Percentiles rank a stretch among this genome's conserved stretches.
Evolutionary conservation across 139 green algal genomes (phyloP).

Genomic region (Auxenochlorella pyrenoidosa): DNA sequence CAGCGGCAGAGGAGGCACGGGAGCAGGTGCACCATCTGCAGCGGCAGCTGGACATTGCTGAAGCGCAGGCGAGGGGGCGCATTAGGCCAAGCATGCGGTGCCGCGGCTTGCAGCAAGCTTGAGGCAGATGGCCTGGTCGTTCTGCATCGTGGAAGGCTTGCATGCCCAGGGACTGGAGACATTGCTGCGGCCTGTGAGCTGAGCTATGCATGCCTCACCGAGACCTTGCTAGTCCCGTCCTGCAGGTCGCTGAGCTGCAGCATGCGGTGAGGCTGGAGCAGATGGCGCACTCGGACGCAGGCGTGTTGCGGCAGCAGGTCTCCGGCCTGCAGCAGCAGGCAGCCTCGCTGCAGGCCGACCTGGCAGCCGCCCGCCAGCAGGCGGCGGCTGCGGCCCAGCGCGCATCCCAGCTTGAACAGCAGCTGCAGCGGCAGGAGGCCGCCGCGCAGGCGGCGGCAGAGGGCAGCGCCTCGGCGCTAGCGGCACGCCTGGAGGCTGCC

Average conservation of each 20-base stretch:
- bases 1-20: neutral
- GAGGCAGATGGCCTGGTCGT: neutral
- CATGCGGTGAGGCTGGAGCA: slow-evolving; percentile 19
- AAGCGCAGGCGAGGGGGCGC: neutral
- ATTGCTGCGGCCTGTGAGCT: too few species aligned
- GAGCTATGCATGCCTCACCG: neutral
- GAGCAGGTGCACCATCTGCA: neutral
- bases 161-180: neutral
- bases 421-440: neutral
- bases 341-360: neutral
- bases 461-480: neutral
- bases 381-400: neutral
- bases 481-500: neutral
- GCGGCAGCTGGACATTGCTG: slow-evolving; percentile 25
- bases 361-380: neutral
- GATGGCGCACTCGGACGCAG: neutral
- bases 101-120: neutral
- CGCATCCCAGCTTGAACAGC: slow-evolving; percentile 3
- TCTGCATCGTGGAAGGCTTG: neutral
- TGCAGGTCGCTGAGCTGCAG: slow-evolving; percentile 23
- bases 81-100: neutral
- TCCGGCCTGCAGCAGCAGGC: neutral
- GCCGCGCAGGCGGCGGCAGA: neutral
- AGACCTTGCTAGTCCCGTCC: neutral
- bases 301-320: neutral